These are phyloP conservation scores for Dothideomycetidae sp. DNA, from an alignment of 2,329 filamentous ascomycete species.

Conservation along the genomic window DNA sequence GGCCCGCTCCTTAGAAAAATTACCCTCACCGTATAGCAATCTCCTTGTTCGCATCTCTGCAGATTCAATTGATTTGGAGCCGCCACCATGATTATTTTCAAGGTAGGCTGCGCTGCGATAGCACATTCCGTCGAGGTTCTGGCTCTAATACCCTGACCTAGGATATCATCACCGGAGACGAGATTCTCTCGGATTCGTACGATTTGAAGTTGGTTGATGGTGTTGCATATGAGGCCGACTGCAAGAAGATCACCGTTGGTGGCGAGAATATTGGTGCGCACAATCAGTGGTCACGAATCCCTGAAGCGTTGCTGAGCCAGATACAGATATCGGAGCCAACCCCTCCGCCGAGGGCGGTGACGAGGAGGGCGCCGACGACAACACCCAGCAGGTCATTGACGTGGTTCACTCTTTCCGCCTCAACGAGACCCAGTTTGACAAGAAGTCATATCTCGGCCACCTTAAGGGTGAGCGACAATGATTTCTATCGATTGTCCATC, in stretches of 20 bases:
- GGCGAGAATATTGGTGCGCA: conserved; percentile 53
- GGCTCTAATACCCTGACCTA: conserved; percentile 27
- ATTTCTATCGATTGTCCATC: neutral
- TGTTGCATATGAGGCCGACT: conserved; percentile 80
- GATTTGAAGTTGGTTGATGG: conserved; percentile 66
- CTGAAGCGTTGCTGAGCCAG: neutral
- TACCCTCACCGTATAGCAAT: conserved; percentile 6
- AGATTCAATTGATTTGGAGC: conserved; percentile 14
- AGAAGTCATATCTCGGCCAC: conserved; percentile 71
- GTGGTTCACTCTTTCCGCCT: conserved; percentile 87
- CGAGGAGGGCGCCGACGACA: conserved; percentile 57
- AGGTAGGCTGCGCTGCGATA: conserved; percentile 29
- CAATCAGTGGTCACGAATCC: neutral
- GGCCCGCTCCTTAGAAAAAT: conserved; percentile 2
- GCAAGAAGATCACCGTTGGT: conserved; percentile 72
- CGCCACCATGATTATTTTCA: conserved; percentile 44
- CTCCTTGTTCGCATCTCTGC: conserved; percentile 8
- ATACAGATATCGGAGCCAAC: conserved; percentile 80
- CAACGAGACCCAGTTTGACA: conserved; percentile 63
- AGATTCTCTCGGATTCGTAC: conserved; percentile 95
- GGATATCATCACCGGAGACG: conserved; percentile 82
- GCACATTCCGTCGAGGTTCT: conserved; percentile 3
- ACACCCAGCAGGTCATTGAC: conserved; percentile 68
- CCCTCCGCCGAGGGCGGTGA: conserved; percentile 74
- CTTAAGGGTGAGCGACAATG: conserved; percentile 54